Evolutionary conservation across 495 filamentous ascomycete species (phyloP), one percentile per base, ranked within the genome.

Genomic region (Talaromyces thailandensis): DNA sequence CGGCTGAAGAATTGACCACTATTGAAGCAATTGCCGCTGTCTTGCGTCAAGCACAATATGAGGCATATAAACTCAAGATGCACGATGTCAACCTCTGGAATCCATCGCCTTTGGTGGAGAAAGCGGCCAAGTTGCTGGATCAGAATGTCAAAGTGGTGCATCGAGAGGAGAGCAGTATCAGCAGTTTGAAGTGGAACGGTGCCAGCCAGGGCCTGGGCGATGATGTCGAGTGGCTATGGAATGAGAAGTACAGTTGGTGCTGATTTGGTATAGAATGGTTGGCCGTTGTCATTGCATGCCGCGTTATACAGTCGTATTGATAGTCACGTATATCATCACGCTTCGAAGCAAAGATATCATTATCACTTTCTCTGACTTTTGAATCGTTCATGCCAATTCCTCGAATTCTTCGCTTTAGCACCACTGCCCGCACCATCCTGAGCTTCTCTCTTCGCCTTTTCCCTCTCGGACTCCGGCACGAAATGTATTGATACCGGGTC

Each of bases 201-300:
- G 73, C 74, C 14, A 69, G 79, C 62, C 64, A 75, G 52, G 75
- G 73, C 29, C 75, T 82, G 6, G 72, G 72, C 16, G 74, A 79
- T 40, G 78, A 86, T 24, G 76, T 96, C 45, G 88, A 92, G 55
- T 98, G 94, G 94, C 72, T 92, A 58, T 82, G 80, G 63, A 96
- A 95, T 69, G 93, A 98, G 81, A 96, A 95, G 80, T 97, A 86
- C 76, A 89, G 84, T 21, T 98, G 93, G 93, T 96, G 91, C 71
- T 97, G 73, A 85, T 53, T 48, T 18, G 18, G 6, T 48, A 48
- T 48, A 48, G 11, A 48, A 7, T 4, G 16, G 43, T 48, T 48
- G 43, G 43, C n/a, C 37, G 16, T 48, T 48, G 18, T 48, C n/a
- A 48, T 9, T 48, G 26, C 48, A 23, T 62, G 40, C 31, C 23